phyloP scores from a whole-genome alignment of 495 filamentous ascomycete genomes.

The Tuber brumale region DNA sequence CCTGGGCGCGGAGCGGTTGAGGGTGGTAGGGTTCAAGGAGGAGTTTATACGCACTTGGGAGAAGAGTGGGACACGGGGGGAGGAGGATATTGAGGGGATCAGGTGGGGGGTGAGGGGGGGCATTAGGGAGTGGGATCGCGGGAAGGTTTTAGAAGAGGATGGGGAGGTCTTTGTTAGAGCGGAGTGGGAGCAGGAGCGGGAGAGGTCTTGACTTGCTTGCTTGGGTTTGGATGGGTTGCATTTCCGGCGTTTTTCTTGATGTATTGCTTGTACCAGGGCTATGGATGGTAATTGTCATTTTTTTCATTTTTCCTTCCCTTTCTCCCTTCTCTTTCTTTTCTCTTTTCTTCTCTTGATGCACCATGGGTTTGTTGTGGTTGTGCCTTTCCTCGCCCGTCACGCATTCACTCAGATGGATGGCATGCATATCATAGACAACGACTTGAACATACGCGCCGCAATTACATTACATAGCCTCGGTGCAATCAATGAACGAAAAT shows the following conservation, averaged over 20 bases:
- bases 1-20: conserved; percentile 68
- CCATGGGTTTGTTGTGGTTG: too few species aligned
- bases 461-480: too few species aligned
- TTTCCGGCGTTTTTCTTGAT: neutral
- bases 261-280: neutral
- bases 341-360: neutral
- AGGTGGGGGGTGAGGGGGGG: conserved; percentile 73
- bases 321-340: neutral
- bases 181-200: conserved; percentile 40
- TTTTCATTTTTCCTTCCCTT: neutral
- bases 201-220: neutral
- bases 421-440: too few species aligned
- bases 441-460: too few species aligned
- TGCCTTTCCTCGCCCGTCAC: too few species aligned
- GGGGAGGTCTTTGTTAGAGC: conserved; percentile 54
- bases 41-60: conserved; percentile 73
- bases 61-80: conserved; percentile 51
- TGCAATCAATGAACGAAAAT: too few species aligned
- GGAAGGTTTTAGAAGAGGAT: conserved; percentile 65
- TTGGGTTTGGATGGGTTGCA: neutral
- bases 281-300: neutral
- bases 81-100: conserved; percentile 62
- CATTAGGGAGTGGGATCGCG: conserved; percentile 83
- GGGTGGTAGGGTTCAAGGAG: conserved; percentile 64
- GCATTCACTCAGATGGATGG: too few species aligned